Base-by-base conservation (phyloP, 108 stramenopile species). In the Chaetoceros tenuissimus region DNA sequence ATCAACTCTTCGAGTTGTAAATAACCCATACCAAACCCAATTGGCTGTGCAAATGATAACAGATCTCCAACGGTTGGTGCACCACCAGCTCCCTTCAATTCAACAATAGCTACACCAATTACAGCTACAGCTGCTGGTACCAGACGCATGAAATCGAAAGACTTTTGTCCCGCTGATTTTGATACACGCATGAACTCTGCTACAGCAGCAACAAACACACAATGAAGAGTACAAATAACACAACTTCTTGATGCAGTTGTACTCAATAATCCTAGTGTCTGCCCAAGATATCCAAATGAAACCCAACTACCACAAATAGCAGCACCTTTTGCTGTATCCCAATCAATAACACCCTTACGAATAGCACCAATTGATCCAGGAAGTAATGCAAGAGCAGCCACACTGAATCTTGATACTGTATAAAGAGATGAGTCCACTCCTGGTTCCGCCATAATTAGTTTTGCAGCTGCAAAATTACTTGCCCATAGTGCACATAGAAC, bases 11-110 rank as follows among this genome's bases (percentile, higher is more conserved):
- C 86, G 7, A 87, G 48, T 23, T 66, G 62, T 29, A 87, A 55
- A 49, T 87, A 87, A 16, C 79, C 81, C 73, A 80, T 73, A 2
- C 86, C 86, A 47, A 87, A 87, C 19, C 82, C 86, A 43, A 87
- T 72, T 8, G 86, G 86, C 60, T 87, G 86, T 0, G 80, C 74
- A 67, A 87, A 78, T 26, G 74, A 74, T 34, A 83, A 48, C 13
- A 72, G 51, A 62, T 83, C 81, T 0, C 82, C 86, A 24, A 77
- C 58, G 3, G 75, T 79, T 1, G 80, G 80, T 24, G 48, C 64
- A 3, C 78, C 80, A 24, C 67, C 80, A 3, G 75, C 78, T 24
- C 80, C 81, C 47, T 76, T 50, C 31, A 82, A 60, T 64, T 82
- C 85, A 2, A 82, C 74, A 61, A 86, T 76, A 5, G 80, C 84